Evolutionary conservation across 164 flowering plant species (phyloP).

Genomic region (Vitis rotundifolia): DNA sequence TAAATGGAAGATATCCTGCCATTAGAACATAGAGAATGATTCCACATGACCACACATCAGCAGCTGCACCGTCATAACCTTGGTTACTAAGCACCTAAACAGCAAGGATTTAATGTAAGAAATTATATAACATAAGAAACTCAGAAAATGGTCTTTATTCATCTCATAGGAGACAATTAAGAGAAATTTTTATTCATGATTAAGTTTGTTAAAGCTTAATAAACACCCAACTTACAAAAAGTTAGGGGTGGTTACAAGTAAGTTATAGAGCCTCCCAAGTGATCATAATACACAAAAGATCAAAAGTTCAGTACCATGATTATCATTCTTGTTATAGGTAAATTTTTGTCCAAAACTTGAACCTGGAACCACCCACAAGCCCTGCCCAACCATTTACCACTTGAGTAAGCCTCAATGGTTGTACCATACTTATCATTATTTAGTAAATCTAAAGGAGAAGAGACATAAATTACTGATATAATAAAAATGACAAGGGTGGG

Average conservation of each 20-base stretch:
- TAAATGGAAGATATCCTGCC: constrained; percentile 98
- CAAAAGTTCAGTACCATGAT: too few species aligned
- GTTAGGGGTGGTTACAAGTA: neutral
- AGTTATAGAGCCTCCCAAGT: neutral
- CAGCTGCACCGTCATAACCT: constrained; percentile 98
- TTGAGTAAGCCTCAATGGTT: too few species aligned
- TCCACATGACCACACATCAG: constrained; percentile 99
- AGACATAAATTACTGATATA: neutral
- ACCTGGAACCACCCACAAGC: too few species aligned
- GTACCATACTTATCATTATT: neutral
- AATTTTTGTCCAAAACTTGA: too few species aligned
- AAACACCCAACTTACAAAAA: neutral
- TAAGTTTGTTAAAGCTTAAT: neutral
- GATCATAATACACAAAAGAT: neutral
- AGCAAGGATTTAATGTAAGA: constrained; percentile 3
- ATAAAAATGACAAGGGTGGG: too few species aligned
- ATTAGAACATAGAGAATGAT: constrained; percentile 92
- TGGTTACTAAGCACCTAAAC: constrained; percentile 69
- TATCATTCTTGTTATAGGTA: too few species aligned
- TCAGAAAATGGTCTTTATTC: too few species aligned
- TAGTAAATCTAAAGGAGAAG: neutral
- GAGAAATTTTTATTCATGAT: neutral
- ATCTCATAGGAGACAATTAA: neutral
- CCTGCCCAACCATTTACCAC: too few species aligned
- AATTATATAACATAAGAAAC: neutral